Evolutionary conservation across 768 basidiomycete species (phyloP).

Genomic region (Chalciporus piperatus): DNA sequence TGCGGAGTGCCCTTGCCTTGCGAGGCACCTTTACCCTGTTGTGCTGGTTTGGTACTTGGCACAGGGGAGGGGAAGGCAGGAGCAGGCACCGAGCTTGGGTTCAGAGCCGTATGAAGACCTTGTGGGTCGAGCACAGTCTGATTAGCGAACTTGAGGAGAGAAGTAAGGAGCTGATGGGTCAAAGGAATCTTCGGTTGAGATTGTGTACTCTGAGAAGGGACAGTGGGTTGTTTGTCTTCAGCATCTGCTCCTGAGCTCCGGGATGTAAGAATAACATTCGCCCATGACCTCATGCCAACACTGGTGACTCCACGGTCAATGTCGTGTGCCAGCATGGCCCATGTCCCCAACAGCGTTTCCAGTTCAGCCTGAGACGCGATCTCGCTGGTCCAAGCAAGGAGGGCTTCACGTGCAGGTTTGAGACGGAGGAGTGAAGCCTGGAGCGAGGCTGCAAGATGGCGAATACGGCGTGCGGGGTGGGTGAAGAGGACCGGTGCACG

Average conservation of each 20-base stretch:
- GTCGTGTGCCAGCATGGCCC: slow-evolving; percentile 72
- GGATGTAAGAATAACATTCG: slow-evolving; percentile 25
- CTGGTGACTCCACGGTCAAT: slow-evolving; percentile 60
- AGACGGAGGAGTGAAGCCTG: slow-evolving; percentile 67
- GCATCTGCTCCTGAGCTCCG: slow-evolving; percentile 4
- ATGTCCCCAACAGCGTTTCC: slow-evolving; percentile 64
- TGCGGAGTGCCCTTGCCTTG: slow-evolving; percentile 2
- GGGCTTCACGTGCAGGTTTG: slow-evolving; percentile 42
- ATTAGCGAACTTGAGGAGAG: slow-evolving; percentile 52
- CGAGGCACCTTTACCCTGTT: slow-evolving; percentile 7
- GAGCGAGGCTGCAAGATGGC: slow-evolving; percentile 53
- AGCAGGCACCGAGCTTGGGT: slow-evolving; percentile 53
- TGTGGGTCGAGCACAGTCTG: slow-evolving; percentile 58
- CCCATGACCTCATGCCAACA: slow-evolving; percentile 56
- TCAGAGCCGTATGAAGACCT: slow-evolving; percentile 56
- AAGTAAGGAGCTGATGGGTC: slow-evolving; percentile 27
- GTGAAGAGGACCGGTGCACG: slow-evolving; percentile 80
- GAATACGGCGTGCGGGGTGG: slow-evolving; percentile 77
- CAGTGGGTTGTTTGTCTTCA: not conserved
- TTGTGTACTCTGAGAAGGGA: not conserved
- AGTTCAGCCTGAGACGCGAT: slow-evolving; percentile 46
- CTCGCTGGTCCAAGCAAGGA: slow-evolving; percentile 51
- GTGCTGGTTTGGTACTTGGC: slow-evolving; percentile 1
- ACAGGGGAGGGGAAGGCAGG: not conserved
- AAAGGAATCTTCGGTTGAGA: slow-evolving; percentile 28